A percentile compares a stretch with the other conserved stretches of the same genome.
Conservation (phyloP, 2,329 filamentous ascomycete genomes). For the Verticillium longisporum region DNA sequence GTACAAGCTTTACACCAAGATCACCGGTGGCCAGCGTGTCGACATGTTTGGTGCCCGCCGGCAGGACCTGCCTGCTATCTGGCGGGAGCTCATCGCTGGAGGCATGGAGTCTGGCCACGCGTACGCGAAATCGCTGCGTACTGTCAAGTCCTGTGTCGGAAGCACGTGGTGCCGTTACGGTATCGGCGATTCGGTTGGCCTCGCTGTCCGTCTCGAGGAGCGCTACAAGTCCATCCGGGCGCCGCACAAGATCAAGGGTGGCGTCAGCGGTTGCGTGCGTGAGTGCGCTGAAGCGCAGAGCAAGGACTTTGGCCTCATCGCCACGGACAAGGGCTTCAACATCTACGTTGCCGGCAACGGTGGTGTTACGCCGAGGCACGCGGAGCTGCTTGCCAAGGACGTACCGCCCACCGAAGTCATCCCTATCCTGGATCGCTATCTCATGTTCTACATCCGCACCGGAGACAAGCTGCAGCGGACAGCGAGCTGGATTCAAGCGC, state of each 20-base stretch:
- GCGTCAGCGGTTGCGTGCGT: slow-evolving; percentile 83
- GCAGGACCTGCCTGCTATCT: slow-evolving; percentile 76
- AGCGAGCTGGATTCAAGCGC: slow-evolving; percentile 76
- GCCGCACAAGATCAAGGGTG: slow-evolving; percentile 88
- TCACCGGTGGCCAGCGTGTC: slow-evolving; percentile 85
- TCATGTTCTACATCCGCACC: slow-evolving; percentile 91
- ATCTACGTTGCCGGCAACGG: slow-evolving; percentile 88
- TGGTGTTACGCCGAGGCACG: slow-evolving; percentile 76
- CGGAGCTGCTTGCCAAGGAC: slow-evolving; percentile 78
- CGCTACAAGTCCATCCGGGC: slow-evolving; percentile 86
- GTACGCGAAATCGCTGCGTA: slow-evolving; percentile 82
- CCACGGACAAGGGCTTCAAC: slow-evolving; percentile 89
- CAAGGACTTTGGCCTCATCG: slow-evolving; percentile 90
- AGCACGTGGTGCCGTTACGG: slow-evolving; percentile 89
- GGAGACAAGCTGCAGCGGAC: slow-evolving; percentile 87
- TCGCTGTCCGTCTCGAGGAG: slow-evolving; percentile 83
- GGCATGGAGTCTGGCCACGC: slow-evolving; percentile 89
- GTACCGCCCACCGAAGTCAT: slow-evolving; percentile 77
- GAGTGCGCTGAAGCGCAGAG: slow-evolving; percentile 90
- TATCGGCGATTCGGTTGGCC: slow-evolving; percentile 82
- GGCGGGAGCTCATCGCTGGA: slow-evolving; percentile 71
- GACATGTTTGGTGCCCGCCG: slow-evolving; percentile 91
- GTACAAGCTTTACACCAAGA: slow-evolving; percentile 82
- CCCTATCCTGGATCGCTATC: slow-evolving; percentile 78
- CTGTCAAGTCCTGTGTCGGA: slow-evolving; percentile 87